Evolutionary conservation across 1,284 basidiomycete genomes (phyloP).

Genomic region (Pyrrhoderma noxium): DNA sequence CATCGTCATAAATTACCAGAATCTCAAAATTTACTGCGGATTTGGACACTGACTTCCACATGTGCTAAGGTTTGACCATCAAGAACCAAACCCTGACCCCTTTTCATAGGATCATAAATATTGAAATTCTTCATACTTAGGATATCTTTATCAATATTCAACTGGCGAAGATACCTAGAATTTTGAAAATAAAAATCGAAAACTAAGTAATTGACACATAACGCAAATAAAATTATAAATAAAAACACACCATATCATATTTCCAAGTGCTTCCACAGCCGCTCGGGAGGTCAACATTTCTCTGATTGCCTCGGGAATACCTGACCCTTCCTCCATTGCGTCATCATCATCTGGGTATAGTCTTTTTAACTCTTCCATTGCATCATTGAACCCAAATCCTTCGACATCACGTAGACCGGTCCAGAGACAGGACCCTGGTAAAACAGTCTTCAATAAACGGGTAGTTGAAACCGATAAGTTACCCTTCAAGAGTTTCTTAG

Average conservation of each 20-base stretch:
- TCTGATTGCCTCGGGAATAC: slow-evolving; percentile 69
- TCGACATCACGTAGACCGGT: slow-evolving; percentile 79
- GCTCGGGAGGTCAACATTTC: slow-evolving; percentile 57
- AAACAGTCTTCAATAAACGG: slow-evolving; percentile 71
- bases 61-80: slow-evolving; percentile 94
- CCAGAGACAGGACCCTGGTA: slow-evolving; percentile 81
- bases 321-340: slow-evolving; percentile 36
- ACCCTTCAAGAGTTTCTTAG: slow-evolving; percentile 43
- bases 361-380: slow-evolving; percentile 60
- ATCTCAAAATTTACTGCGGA: not conserved
- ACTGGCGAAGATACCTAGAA: slow-evolving; percentile 73
- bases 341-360: slow-evolving; percentile 59
- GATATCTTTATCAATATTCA: slow-evolving; percentile 92
- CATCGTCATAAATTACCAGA: not conserved
- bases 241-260: slow-evolving; percentile 85
- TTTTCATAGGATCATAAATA: slow-evolving; percentile 89
- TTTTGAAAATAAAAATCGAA: not conserved
- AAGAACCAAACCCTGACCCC: slow-evolving; percentile 74
- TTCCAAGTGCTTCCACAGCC: slow-evolving; percentile 80
- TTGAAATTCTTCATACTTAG: slow-evolving; percentile 94
- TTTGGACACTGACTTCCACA: slow-evolving; percentile 57
- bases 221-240: too few species aligned
- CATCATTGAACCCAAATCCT: slow-evolving; percentile 70
- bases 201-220: too few species aligned
- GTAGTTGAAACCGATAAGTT: slow-evolving; percentile 77